Conservation (phyloP, 1,284 basidiomycete species). For the Hemileia vastatrix region DNA sequence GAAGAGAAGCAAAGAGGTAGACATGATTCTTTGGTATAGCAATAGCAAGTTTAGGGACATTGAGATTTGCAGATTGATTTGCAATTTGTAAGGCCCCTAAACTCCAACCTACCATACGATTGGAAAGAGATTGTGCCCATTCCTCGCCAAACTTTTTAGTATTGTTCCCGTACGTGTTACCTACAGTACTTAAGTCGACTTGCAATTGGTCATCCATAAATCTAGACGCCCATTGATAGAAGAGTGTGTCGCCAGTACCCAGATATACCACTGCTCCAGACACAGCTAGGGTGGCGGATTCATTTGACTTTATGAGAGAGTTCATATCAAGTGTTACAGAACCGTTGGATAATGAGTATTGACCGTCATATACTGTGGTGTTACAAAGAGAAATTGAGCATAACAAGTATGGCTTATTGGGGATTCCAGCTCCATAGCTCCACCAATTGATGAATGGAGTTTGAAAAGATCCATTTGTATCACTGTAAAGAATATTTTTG, state of each 20-base stretch:
- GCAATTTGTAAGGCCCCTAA: not conserved
- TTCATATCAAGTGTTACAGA: not conserved
- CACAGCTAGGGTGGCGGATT: not conserved
- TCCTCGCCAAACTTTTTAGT: not conserved
- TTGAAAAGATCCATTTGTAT: not conserved
- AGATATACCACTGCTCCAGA: not conserved
- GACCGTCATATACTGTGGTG: not conserved
- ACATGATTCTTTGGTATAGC: not conserved
- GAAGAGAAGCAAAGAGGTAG: not conserved
- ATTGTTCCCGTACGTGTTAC: not conserved
- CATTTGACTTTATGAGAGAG: not conserved
- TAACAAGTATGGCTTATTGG: not conserved
- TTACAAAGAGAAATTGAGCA: not conserved
- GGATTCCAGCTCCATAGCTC: not conserved
- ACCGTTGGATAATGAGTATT: not conserved
- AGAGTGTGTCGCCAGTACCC: not conserved
- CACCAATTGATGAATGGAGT: slow-evolving; percentile 3
- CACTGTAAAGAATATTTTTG: not conserved
- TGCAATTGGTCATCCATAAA: not conserved
- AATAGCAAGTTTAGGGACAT: not conserved
- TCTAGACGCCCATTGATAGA: not conserved
- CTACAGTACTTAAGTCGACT: not conserved
- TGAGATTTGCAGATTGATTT: not conserved
- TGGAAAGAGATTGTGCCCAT: not conserved
- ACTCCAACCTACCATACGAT: not conserved